Evolutionary conservation across 106 monocot species (phyloP).

Genomic region (Phalaenopsis equestris): DNA sequence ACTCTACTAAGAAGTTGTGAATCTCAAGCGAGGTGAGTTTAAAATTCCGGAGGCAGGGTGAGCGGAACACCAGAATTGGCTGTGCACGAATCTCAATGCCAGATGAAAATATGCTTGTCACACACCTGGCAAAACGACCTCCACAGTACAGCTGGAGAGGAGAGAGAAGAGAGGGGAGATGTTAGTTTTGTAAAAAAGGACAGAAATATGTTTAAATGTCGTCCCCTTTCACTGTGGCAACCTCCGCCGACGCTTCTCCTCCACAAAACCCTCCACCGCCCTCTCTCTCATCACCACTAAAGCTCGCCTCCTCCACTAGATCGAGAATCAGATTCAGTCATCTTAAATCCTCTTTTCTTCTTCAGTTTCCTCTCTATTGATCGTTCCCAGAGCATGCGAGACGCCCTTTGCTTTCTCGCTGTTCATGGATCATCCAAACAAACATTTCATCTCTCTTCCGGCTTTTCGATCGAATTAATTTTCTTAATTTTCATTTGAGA

Average conservation of each 20-base stretch:
- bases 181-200: no score
- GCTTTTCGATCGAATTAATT: not conserved
- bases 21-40: no score
- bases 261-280: not conserved
- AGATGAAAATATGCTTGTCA: not conserved
- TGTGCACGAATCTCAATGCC: not conserved
- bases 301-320: constrained; percentile 1
- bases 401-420: not conserved
- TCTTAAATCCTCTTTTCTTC: not conserved
- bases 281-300: not conserved
- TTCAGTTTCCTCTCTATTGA: not conserved
- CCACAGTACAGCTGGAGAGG: not conserved
- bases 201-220: no score
- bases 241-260: not conserved
- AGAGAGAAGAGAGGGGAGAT: not conserved
- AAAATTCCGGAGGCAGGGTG: no score
- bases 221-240: no score
- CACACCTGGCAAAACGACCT: not conserved
- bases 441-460: not conserved
- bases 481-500: not conserved
- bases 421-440: not conserved
- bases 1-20: no score
- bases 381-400: not conserved
- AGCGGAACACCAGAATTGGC: no score
- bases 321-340: not conserved